Conservation (phyloP, 768 basidiomycete genomes). For the Rickenella mellea region DNA sequence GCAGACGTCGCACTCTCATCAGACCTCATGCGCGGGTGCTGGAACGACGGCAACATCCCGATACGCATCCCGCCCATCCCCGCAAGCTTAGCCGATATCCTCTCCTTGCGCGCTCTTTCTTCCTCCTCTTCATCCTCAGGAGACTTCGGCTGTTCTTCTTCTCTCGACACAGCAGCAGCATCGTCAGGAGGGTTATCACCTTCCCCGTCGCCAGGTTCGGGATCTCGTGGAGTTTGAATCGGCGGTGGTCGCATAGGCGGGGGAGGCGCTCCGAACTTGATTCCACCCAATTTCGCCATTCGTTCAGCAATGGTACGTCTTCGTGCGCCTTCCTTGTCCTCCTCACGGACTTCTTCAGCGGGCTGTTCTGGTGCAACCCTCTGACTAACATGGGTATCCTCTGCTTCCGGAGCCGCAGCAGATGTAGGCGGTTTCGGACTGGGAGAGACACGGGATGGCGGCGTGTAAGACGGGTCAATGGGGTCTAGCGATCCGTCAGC, state of each 20-base stretch:
- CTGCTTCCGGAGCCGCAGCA: conserved; percentile 7
- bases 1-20: conserved; percentile 15
- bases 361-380: no score
- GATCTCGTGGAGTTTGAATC: conserved; percentile 18
- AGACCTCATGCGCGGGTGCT: conserved; percentile 16
- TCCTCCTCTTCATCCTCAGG: conserved; percentile 46
- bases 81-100: conserved; percentile 45
- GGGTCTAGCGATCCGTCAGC: conserved; percentile 37
- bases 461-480: conserved; percentile 52
- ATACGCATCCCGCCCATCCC: conserved; percentile 50
- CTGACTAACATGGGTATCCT: no score
- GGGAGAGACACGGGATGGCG: conserved; percentile 8
- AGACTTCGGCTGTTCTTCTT: conserved; percentile 9
- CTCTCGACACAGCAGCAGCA: conserved; percentile 10
- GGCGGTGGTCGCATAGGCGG: conserved; percentile 30
- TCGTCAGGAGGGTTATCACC: no score
- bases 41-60: conserved; percentile 38
- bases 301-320: conserved; percentile 78
- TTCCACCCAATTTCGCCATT: conserved; percentile 89
- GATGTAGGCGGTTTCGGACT: neutral
- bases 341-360: no score
- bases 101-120: conserved; percentile 43
- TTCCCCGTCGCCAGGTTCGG: conserved; percentile 11
- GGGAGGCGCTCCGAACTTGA: conserved; percentile 69
- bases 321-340: conserved; percentile 35